Evolutionary conservation across 805 yeast species (phyloP).

Genomic region (Zygosaccharomyces gambellarensis): DNA sequence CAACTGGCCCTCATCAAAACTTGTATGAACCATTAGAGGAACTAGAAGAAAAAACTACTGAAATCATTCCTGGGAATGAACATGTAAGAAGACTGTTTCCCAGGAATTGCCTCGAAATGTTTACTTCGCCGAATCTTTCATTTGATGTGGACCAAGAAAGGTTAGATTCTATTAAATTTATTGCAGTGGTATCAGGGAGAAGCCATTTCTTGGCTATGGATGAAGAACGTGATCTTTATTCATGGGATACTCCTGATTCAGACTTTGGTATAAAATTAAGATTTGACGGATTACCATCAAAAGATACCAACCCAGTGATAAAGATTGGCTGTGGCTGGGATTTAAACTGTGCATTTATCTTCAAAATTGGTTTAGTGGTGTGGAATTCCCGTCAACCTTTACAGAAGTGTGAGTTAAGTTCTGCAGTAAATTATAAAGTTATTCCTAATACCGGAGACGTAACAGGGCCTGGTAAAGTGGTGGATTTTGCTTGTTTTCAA

Average conservation of each 20-base stretch:
- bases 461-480: constrained; percentile 35
- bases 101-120: constrained; percentile 25
- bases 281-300: constrained; percentile 33
- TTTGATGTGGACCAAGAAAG: constrained; percentile 16
- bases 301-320: constrained; percentile 33
- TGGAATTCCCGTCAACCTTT: constrained; percentile 45
- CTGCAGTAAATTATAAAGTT: constrained; percentile 39
- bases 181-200: constrained; percentile 57
- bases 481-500: constrained; percentile 50
- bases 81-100: constrained; percentile 30
- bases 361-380: constrained; percentile 49
- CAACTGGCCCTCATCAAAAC: constrained; percentile 26
- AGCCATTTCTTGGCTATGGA: constrained; percentile 60
- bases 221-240: constrained; percentile 43
- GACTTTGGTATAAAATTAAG: constrained; percentile 41
- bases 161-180: constrained; percentile 34
- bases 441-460: constrained; percentile 40
- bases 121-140: constrained; percentile 6
- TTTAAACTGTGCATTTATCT: constrained; percentile 46
- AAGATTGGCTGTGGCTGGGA: constrained; percentile 68
- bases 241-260: constrained; percentile 53
- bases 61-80: constrained; percentile 25
- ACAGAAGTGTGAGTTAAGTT: constrained; percentile 27
- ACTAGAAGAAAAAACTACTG: constrained; percentile 18
- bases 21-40: constrained; percentile 26